Conservation (phyloP, 148 eudicot genomes). For the Arbutus unedo region DNA sequence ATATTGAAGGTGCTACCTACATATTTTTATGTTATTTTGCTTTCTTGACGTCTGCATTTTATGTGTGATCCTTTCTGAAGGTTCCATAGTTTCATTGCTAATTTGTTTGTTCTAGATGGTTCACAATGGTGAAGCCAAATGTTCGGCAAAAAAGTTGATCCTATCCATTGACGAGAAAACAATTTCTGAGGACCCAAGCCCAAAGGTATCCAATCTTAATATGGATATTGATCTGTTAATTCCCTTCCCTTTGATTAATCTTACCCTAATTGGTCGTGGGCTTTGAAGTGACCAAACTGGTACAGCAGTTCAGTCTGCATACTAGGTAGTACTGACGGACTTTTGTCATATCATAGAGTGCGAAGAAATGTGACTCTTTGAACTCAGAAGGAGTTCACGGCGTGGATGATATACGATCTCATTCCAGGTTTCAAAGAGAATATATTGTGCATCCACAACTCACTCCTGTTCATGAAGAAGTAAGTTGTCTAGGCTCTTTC, state of each 20-base stretch:
- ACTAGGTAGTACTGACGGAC: not conserved
- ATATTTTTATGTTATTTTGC: slow-evolving; percentile 9
- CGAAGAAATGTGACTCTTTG: slow-evolving; percentile 27
- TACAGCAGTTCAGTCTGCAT: slow-evolving; percentile 22
- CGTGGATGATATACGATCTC: slow-evolving; percentile 12
- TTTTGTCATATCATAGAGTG: slow-evolving; percentile 9
- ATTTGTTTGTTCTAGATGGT: slow-evolving; percentile 50
- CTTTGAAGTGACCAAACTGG: not conserved
- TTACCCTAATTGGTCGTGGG: not conserved
- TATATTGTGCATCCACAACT: slow-evolving; percentile 22
- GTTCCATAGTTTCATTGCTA: not conserved
- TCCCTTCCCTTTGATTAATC: not conserved
- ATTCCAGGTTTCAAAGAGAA: not conserved
- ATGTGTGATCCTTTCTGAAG: not conserved
- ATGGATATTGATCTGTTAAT: not conserved
- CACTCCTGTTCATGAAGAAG: slow-evolving; percentile 80
- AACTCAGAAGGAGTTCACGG: slow-evolving; percentile 43
- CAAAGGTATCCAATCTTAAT: slow-evolving; percentile 27
- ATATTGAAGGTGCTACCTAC: slow-evolving; percentile 50
- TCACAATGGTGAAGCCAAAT: slow-evolving; percentile 76
- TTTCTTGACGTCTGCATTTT: slow-evolving; percentile 1
- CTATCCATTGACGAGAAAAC: slow-evolving; percentile 59
- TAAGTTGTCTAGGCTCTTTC: slow-evolving; percentile 25
- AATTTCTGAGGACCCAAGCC: slow-evolving; percentile 43
- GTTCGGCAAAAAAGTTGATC: slow-evolving; percentile 39